phyloP scores from a whole-genome alignment of 768 basidiomycete species.

The Lactarius indigo region DNA sequence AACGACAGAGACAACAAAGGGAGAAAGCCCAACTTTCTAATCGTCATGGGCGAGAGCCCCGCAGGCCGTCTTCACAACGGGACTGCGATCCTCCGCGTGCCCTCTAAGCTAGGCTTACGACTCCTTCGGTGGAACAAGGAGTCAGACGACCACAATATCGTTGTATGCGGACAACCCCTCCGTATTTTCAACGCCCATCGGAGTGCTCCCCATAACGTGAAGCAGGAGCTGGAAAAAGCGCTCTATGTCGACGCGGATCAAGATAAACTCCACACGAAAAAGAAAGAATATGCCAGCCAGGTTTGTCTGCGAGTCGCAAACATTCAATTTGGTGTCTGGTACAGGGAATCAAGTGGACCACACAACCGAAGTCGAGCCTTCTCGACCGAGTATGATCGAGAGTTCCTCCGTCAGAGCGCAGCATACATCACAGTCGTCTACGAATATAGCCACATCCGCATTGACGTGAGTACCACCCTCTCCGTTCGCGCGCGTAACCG shows the following conservation, averaged over 20 bases:
- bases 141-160: constrained; percentile 30
- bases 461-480: constrained; percentile 43
- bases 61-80: constrained; percentile 59
- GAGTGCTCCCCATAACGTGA: constrained; percentile 7
- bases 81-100: constrained; percentile 35
- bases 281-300: constrained; percentile 38
- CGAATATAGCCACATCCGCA: constrained; percentile 60
- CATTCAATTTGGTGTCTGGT: constrained; percentile 67
- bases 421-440: constrained; percentile 63
- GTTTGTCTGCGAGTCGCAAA: constrained; percentile 49
- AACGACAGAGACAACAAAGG: constrained; percentile 31
- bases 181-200: constrained; percentile 20
- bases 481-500: background rate
- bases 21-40: constrained; percentile 53
- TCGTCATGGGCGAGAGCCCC: constrained; percentile 49
- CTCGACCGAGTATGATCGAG: constrained; percentile 66
- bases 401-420: constrained; percentile 42
- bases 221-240: constrained; percentile 32
- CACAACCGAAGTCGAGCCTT: constrained; percentile 38
- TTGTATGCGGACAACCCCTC: constrained; percentile 28
- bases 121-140: constrained; percentile 44
- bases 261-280: constrained; percentile 27
- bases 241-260: constrained; percentile 33
- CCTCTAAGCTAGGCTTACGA: constrained; percentile 37
- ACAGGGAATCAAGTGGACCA: constrained; percentile 31